Evolutionary conservation across 2,329 filamentous ascomycete genomes (phyloP), one percentile per base, ranked within the genome.

Genomic region (Pyrenochaeta sp.): DNA sequence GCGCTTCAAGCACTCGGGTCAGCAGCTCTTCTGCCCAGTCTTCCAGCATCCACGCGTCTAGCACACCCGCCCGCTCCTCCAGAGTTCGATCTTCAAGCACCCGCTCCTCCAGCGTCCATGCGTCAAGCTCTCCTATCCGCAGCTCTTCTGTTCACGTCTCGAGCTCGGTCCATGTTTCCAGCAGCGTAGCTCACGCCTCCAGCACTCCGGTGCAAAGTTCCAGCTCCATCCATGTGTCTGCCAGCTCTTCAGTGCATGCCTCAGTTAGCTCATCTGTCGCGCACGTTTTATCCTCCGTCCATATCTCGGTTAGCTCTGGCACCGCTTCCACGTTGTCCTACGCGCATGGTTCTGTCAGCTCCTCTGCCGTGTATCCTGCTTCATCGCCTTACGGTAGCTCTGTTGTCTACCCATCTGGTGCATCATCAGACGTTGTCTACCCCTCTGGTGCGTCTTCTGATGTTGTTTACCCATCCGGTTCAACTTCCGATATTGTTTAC

Each of bases 1-100:
- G 45, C 21, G 30, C 50, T 23, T 45, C 50, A 2, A 45, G 39
- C 39, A 53, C 44, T 1, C 45, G 35, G 12, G 48, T 33, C 23
- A 21, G 33, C 23, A 54, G 31, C 31, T 33, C 31, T 12, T 36
- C n/a, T 15, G 11, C 17, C 4, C 33, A n/a, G n/a, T 33, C 31
- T 4, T 36, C 33, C 33, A 36, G n/a, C 33, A 17, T 17, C 11
- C 17, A 36, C n/a, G 33, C 33, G n/a, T 15, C 33, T 36, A 36
- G 23, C 40, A 43, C 30, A 17, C 29, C 11, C 27, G 39, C 20
- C 15, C 39, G 11, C 12, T 35, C 30, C 3, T 41, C 37, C 18
- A 21, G 14, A 12, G 21, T 21, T 7, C 27, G 18, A 23, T 17
- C 12, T 23, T 12, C 27, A 17, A 17, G 27, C 18, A 12, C 15